These are phyloP conservation scores for Fonsecaea multimorphosa DNA, from an alignment of 2,329 filamentous ascomycete species.

Conservation along the genomic window DNA sequence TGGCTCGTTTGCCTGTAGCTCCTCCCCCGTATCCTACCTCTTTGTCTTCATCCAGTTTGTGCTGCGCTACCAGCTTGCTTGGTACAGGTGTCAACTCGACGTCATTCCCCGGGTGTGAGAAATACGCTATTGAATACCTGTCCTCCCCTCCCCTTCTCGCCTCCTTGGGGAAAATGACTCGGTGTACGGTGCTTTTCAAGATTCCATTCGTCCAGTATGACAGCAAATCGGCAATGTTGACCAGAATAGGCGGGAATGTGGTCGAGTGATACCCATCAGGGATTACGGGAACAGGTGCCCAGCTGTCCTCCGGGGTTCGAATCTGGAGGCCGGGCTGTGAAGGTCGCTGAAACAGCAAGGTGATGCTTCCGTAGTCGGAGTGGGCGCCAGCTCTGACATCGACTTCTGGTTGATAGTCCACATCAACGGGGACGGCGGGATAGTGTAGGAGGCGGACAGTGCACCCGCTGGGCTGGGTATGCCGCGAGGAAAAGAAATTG, in stretches of 20 bases:
- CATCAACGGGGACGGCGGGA: constrained; percentile 60
- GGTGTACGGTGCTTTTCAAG: constrained; percentile 84
- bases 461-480: constrained; percentile 61
- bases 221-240: constrained; percentile 74
- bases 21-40: constrained; percentile 52
- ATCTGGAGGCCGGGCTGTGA: constrained; percentile 89
- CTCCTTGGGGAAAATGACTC: constrained; percentile 74
- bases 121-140: constrained; percentile 66
- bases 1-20: constrained; percentile 46
- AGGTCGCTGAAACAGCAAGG: constrained; percentile 79
- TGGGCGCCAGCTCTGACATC: constrained; percentile 77
- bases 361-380: constrained; percentile 58
- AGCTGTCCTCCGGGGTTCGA: constrained; percentile 62
- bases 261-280: constrained; percentile 58
- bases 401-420: constrained; percentile 54
- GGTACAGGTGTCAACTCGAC: constrained; percentile 62
- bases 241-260: constrained; percentile 70
- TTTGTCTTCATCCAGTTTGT: constrained; percentile 42
- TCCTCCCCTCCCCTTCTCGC: constrained; percentile 51
- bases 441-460: constrained; percentile 77
- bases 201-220: constrained; percentile 91
- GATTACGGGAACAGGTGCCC: constrained; percentile 71
- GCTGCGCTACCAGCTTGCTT: constrained; percentile 54
- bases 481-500: constrained; percentile 50
- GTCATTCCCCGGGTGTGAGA: constrained; percentile 66